These are phyloP conservation scores for Coemansia sp. DNA, from an alignment of 192 early-diverging fungal species.

Conservation along the genomic window DNA sequence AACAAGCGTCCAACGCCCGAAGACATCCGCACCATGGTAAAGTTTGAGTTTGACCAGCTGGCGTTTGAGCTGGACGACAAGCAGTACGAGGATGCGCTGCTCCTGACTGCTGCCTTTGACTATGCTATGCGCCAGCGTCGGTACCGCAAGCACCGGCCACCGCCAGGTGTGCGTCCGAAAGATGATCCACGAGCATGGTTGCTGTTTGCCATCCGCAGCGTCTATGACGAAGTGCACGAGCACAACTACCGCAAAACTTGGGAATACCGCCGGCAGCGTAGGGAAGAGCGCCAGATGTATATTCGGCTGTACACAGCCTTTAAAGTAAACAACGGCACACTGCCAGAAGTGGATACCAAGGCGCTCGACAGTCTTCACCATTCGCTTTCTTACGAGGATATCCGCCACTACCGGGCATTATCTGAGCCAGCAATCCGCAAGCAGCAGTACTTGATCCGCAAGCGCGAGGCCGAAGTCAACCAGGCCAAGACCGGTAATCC, in stretches of 20 bases:
- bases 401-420: constrained; percentile 78
- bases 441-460: constrained; percentile 64
- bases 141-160: constrained; percentile 85
- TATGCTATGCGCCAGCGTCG: constrained; percentile 74
- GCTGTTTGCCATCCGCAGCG: constrained; percentile 67
- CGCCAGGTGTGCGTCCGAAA: constrained; percentile 74
- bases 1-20: constrained; percentile 64
- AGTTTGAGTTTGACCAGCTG: constrained; percentile 85
- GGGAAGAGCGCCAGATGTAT: constrained; percentile 76
- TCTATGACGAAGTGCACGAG: constrained; percentile 87
- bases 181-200: constrained; percentile 86
- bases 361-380: constrained; percentile 69
- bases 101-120: constrained; percentile 81
- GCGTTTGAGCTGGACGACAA: constrained; percentile 88
- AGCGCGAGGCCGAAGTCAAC: constrained; percentile 29
- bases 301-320: constrained; percentile 71
- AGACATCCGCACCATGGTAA: constrained; percentile 60
- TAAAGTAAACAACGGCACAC: constrained; percentile 41
- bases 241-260: constrained; percentile 80
- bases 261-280: constrained; percentile 74
- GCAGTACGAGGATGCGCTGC: constrained; percentile 79
- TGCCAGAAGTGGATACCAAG: constrained; percentile 42
- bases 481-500: neutral
- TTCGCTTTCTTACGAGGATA: constrained; percentile 83
- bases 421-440: constrained; percentile 71